phyloP scores from a whole-genome alignment of 805 yeast genomes.

The Nematodospora valgi region DNA sequence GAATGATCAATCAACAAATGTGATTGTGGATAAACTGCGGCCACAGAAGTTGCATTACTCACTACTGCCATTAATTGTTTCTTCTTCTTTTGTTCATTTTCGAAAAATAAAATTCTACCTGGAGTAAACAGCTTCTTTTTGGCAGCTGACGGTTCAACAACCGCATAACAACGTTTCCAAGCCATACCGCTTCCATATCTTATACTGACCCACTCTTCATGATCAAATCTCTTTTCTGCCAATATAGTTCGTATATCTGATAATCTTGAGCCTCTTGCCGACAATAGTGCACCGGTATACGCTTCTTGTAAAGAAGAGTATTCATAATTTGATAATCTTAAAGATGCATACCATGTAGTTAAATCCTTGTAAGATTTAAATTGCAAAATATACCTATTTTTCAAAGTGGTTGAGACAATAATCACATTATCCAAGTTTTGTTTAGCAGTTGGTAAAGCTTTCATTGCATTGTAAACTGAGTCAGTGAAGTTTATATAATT shows the following conservation, averaged over 20 bases:
- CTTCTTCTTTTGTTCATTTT: conserved; percentile 73
- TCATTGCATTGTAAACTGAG: conserved; percentile 75
- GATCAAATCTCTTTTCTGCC: conserved; percentile 79
- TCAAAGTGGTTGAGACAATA: conserved; percentile 88
- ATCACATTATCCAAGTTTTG: conserved; percentile 69
- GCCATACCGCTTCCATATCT: conserved; percentile 98
- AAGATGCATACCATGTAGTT: conserved; percentile 77
- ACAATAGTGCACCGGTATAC: conserved; percentile 89
- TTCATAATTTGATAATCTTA: conserved; percentile 78
- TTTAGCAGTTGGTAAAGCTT: conserved; percentile 60
- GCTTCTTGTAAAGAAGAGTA: conserved; percentile 86
- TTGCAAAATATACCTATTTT: conserved; percentile 82
- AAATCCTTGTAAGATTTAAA: conserved; percentile 63
- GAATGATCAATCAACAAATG: conserved; percentile 77
- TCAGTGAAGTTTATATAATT: conserved; percentile 89
- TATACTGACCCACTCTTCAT: conserved; percentile 93
- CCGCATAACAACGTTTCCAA: conserved; percentile 93
- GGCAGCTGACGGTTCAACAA: conserved; percentile 65
- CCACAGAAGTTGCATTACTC: conserved; percentile 62
- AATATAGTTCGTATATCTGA: conserved; percentile 84
- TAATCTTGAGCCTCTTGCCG: conserved; percentile 85
- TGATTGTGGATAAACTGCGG: conserved; percentile 91
- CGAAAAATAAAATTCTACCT: conserved; percentile 79
- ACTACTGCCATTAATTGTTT: conserved; percentile 76
- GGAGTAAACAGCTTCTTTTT: conserved; percentile 45